phyloP scores from a whole-genome alignment of 495 filamentous ascomycete genomes.

The Collariella sp. region DNA sequence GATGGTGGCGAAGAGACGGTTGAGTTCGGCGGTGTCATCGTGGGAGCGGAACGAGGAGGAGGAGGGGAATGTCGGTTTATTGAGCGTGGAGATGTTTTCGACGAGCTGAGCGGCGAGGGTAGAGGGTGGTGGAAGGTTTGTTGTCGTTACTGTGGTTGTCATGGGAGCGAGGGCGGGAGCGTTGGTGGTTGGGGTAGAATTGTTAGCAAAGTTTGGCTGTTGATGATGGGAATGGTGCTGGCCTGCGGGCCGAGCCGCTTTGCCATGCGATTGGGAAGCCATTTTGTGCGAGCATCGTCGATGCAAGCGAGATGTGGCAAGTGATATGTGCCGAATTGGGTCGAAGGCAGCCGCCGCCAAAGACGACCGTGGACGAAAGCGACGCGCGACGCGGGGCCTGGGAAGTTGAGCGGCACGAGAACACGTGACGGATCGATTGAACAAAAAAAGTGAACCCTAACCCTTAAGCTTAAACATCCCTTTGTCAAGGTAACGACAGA shows the following conservation, averaged over 20 bases:
- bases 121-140: slow-evolving; percentile 47
- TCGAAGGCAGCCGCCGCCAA: not conserved
- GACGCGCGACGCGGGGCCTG: not conserved
- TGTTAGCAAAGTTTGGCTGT: not conserved
- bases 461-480: not conserved
- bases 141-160: not conserved
- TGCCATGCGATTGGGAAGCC: slow-evolving; percentile 17
- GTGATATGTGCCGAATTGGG: not conserved
- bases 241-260: slow-evolving; percentile 6
- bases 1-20: slow-evolving; percentile 32
- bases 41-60: slow-evolving; percentile 32
- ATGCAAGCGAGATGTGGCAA: not conserved
- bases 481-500: too few species aligned
- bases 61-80: not conserved
- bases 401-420: not conserved
- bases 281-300: slow-evolving; percentile 18
- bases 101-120: slow-evolving; percentile 61
- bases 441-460: not conserved
- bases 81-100: slow-evolving; percentile 37
- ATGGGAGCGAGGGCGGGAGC: not conserved
- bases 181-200: not conserved
- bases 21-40: slow-evolving; percentile 34
- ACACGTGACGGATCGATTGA: not conserved
- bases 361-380: not conserved
- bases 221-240: not conserved